A percentile compares a stretch with the other conserved stretches of the same genome.
Evolutionary conservation across 2,329 filamentous ascomycete species (phyloP).

Genomic region (Ambrosiella xylebori): DNA sequence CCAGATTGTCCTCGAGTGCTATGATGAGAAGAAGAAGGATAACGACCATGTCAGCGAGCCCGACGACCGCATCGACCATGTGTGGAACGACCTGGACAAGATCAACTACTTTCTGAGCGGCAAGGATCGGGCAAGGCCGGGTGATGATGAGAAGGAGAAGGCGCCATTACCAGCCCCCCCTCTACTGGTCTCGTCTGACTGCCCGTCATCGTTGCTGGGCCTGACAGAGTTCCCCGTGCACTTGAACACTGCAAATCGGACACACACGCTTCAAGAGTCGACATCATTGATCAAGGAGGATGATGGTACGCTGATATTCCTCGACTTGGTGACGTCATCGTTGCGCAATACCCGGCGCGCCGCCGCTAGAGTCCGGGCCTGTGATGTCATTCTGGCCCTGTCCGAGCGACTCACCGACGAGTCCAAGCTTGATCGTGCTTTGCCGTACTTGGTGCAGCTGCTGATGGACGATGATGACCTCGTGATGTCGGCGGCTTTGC

Average conservation of each 20-base stretch:
- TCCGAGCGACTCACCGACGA: slow-evolving; percentile 84
- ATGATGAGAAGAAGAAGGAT: background rate
- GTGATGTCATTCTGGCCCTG: slow-evolving; percentile 82
- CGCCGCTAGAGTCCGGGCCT: slow-evolving; percentile 72
- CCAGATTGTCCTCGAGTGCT: background rate
- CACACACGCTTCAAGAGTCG: slow-evolving; percentile 47
- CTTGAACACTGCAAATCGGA: slow-evolving; percentile 72
- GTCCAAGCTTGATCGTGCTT: slow-evolving; percentile 79
- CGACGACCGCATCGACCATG: slow-evolving; percentile 83
- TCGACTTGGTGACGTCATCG: slow-evolving; percentile 77
- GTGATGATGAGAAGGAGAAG: slow-evolving; percentile 8
- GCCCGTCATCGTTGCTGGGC: slow-evolving; percentile 27
- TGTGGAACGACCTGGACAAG: slow-evolving; percentile 93
- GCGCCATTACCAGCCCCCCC: background rate
- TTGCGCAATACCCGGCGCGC: slow-evolving; percentile 77
- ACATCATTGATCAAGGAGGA: slow-evolving; percentile 42
- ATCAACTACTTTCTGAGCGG: slow-evolving; percentile 75
- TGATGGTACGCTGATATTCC: slow-evolving; percentile 81
- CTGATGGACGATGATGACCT: slow-evolving; percentile 68
- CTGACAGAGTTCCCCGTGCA: slow-evolving; percentile 60
- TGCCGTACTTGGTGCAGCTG: slow-evolving; percentile 75
- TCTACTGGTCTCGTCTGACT: background rate
- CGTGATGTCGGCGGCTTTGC: slow-evolving; percentile 70
- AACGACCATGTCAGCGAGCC: slow-evolving; percentile 61
- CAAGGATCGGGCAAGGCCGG: background rate